Percentiles rank a stretch among this genome's conserved stretches.
phyloP scores from a whole-genome alignment of 768 basidiomycete species.

The Hygrocybe coccinea region DNA sequence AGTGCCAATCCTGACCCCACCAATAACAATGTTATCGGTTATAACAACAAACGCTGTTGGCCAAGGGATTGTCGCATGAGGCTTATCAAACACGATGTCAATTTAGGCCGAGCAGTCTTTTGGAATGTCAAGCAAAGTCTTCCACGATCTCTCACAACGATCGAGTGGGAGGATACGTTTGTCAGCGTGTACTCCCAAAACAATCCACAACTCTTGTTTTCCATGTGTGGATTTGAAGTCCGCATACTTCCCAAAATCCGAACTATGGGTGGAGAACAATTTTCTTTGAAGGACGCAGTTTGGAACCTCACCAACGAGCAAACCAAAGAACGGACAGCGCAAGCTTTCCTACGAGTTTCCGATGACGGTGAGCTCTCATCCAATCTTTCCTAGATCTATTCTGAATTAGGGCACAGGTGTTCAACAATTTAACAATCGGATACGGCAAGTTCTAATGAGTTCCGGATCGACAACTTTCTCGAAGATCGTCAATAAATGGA shows the following conservation, averaged over 20 bases:
- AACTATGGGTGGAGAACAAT: constrained; percentile 93
- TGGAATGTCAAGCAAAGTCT: constrained; percentile 99
- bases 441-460: constrained; percentile 95
- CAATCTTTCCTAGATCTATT: constrained; percentile 7
- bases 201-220: constrained; percentile 95
- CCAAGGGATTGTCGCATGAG: constrained; percentile 99
- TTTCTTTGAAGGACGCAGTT: constrained; percentile 91
- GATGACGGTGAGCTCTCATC: constrained; percentile 61
- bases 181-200: constrained; percentile 96
- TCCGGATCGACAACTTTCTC: constrained; percentile 98
- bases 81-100: constrained; percentile 98
- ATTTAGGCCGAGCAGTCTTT: constrained; percentile 95
- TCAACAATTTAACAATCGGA: constrained; percentile 96
- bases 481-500: constrained; percentile 99
- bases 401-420: constrained; percentile 49
- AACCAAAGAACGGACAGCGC: constrained; percentile 95
- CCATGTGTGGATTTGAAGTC: constrained; percentile 98
- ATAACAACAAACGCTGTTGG: constrained; percentile 99
- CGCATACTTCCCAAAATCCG: constrained; percentile 96
- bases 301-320: constrained; percentile 98
- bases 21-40: constrained; percentile 98
- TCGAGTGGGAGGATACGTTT: constrained; percentile 98
- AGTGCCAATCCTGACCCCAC: constrained; percentile 97
- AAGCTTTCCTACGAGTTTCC: constrained; percentile 95
- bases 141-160: constrained; percentile 92